Base-by-base conservation (phyloP, 176 grass and related monocot species). In the Eleusine coracana region DNA sequence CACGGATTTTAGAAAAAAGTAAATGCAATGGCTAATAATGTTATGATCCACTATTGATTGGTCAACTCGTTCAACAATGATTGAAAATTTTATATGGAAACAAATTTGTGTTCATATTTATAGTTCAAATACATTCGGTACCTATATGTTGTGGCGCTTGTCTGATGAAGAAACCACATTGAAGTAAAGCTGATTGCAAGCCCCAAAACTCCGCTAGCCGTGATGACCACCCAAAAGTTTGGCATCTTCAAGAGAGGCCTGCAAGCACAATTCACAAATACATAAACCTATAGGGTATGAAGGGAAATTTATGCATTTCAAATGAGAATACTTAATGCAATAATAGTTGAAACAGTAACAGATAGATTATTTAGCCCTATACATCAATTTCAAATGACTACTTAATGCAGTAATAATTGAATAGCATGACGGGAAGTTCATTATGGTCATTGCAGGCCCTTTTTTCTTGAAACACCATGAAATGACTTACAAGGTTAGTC, bases 151-250 rank as follows among this genome's bases (percentile, higher is more conserved):
- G 96, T 98, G 6, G 92, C 96, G 10, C 89, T 92, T 78, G 96
- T 95, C 80, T 98, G 96, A 73, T 84, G 92, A 91, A 98, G 96
- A 91, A 98, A 98, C 96, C 96, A 98, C 90, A 98, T 88, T 1
- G 90, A 98, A 76, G 96, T 95, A 87, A 98, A 98, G 75, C 96
- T 95, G 73, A 98, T 98, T 46, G 85, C 96, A 83, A 98, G 90
- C 66, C 96, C 96, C 84, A 98, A 62, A 91, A 95, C 16, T 48
- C 96, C 96, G 66, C 96, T 98, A 1, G 50, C 82, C 39, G 92
- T 98, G 44, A 98, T 95, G 40, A 91, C 82, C 59, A 98, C 9
- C 96, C 92, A 98, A 89, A 98, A 95, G 64, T 83, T 82, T 54
- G 96, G 92, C 78, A 86, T 86, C 87, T 83, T 95, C 77, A 98